Conservation (phyloP, 768 basidiomycete genomes). For the Rubroboletus pulcherrimus region DNA sequence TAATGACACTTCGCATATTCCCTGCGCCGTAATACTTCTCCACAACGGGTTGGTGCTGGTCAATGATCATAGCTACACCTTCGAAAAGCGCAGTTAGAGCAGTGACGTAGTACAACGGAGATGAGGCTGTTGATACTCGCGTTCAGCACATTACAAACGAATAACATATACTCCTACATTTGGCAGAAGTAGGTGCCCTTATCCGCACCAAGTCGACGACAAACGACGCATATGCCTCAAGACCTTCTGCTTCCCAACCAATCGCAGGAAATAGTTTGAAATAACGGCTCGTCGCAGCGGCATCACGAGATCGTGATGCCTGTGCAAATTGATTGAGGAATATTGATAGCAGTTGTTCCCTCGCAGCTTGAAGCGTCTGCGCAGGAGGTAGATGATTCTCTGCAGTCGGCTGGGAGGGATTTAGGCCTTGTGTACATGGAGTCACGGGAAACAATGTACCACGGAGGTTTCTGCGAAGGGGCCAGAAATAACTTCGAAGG, state of each 20-base stretch:
- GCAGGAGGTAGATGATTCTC: conserved; percentile 83
- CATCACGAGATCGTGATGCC: conserved; percentile 79
- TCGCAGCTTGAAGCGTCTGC: conserved; percentile 73
- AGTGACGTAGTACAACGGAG: conserved; percentile 88
- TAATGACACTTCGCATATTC: conserved; percentile 79
- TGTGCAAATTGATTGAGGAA: conserved; percentile 80
- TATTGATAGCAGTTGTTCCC: conserved; percentile 68
- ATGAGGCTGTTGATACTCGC: conserved; percentile 59
- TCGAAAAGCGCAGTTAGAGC: conserved; percentile 91
- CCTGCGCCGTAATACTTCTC: conserved; percentile 96
- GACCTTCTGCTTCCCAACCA: conserved; percentile 88
- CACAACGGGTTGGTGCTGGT: conserved; percentile 96
- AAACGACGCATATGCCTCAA: conserved; percentile 89
- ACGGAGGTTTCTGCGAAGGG: conserved; percentile 85
- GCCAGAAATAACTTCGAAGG: conserved; percentile 72
- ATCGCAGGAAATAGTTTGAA: conserved; percentile 97
- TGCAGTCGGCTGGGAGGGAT: conserved; percentile 69
- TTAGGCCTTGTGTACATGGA: background rate
- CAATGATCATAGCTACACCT: conserved; percentile 91
- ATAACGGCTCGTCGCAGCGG: conserved; percentile 84
- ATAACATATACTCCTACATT: conserved; percentile 51
- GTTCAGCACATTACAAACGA: conserved; percentile 11
- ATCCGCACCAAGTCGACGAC: conserved; percentile 87
- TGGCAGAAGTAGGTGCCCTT: conserved; percentile 71
- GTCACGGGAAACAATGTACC: conserved; percentile 44